Percentiles rank a stretch among this genome's conserved stretches.
These are phyloP conservation scores for Stephania japonica DNA, from an alignment of 164 flowering plant genomes.

Conservation along the genomic window DNA sequence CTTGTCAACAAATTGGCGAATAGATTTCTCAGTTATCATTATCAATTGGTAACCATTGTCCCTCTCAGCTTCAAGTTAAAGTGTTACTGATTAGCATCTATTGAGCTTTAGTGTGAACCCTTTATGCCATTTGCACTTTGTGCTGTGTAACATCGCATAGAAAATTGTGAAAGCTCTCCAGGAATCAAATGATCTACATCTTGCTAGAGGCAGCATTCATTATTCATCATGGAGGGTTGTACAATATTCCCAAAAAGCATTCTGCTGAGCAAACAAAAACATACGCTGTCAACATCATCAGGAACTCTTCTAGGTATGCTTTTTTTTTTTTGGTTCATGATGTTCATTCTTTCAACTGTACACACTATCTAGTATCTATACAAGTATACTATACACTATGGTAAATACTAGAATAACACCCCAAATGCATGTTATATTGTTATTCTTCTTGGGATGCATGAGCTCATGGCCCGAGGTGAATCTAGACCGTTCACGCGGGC, in stretches of 20 bases:
- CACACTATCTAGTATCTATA: neutral
- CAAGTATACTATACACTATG: neutral
- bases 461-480: no score
- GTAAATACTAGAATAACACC: no score
- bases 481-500: no score
- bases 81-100: neutral
- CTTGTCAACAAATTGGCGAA: constrained; percentile 1
- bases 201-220: neutral
- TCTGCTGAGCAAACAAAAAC: neutral
- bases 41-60: neutral
- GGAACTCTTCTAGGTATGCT: neutral
- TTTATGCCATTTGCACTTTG: neutral
- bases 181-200: neutral
- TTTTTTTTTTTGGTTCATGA: neutral
- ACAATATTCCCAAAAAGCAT: neutral
- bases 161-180: neutral
- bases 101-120: neutral
- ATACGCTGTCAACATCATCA: neutral
- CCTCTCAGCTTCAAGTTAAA: neutral
- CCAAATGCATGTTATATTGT: no score
- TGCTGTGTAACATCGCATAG: no score
- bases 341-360: neutral
- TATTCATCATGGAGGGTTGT: neutral
- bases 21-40: neutral
- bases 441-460: no score